Base-by-base conservation (phyloP, 2,329 filamentous ascomycete species). In the Diaporthe humulicola region DNA sequence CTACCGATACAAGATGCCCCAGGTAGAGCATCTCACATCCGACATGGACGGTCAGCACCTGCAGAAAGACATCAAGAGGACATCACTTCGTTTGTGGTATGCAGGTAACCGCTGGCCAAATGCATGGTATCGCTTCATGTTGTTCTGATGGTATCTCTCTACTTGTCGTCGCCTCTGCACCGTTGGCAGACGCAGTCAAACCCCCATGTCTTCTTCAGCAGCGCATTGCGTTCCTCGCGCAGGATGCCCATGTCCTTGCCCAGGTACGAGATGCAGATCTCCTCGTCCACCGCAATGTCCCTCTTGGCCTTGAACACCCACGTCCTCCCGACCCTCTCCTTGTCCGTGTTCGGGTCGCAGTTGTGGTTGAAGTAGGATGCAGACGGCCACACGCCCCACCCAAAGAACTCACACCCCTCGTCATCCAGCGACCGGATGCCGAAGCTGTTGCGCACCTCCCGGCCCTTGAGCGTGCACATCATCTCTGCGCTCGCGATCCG, bases 331-430 rank as follows among this genome's bases (percentile, higher is more conserved):
- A 61, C 61, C 48, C 74, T 61, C 33, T 57, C 61, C 60, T 70
- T 74, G 4, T 25, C 38, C 4, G 74, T 70, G n/a, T 74, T 76
- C 4, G 74, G 74, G 19, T 45, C 25, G 22, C 74, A 76, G 48
- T 70, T 74, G 40, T 76, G 74, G 57, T 76, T 76, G 69, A 76
- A 76, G 45, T 70, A 76, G 61, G 72, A 74, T 3, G 74, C 74
- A 5, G 58, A 72, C 3, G 74, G 74, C 74, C 74, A 76, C 8
- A 74, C 69, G 1, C 74, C 74, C 38, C 57, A 76, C 6, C 74
- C 74, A 9, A 76, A 76, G 60, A 76, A 76, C 69, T 76, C 74
- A 7, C 72, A 72, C 15, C 74, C 74, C 8, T 61, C 74, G 36
- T 76, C 73, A 14, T 76, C 74, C 28, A 76, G 61, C 7, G 74